Evolutionary conservation across 2,329 filamentous ascomycete species (phyloP), one percentile per base, ranked within the genome.

Genomic region (Aspergillus texensis): DNA sequence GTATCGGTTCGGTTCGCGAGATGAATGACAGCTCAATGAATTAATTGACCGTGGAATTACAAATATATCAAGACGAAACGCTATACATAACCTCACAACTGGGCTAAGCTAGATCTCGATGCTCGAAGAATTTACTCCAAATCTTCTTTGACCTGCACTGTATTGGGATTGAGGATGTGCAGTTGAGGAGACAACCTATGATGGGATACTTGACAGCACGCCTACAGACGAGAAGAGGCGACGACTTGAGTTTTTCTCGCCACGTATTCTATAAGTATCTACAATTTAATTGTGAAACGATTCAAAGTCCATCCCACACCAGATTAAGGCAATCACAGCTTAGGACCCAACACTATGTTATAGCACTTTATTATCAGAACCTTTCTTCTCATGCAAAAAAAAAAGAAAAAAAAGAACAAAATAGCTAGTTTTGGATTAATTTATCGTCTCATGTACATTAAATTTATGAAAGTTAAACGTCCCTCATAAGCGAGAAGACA

Each of bases 391-490:
- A 62, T 32, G 19, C 43, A 55, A 55, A 64, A 24, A 24, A 24
- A 24, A 24, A 24, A 24, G n/a, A 24, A 24, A 24, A 24, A 24
- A 50, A 14, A n/a, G 52, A 61, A 62, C 52, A 65, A 56, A 62
- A 65, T 66, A 61, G 68, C 65, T 62, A 65, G 34, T 59, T 70
- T 66, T 56, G 62, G 68, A 68, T 70, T 32, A 52, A 65, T 72
- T 41, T 69, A 67, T 71, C 62, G 66, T 69, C 70, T 71, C 73
- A 26, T 73, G 72, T 77, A 77, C 74, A 75, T 77, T 76, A 76
- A 67, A 76, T 73, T 73, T 71, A 68, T 74, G 39, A 32, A 59
- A 59, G 28, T 36, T 39, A 39, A 39, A 55, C 52, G 52, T 55
- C 32, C 6, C 52, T 55, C 58, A 55, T 60, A 60, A 50, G 52